These are phyloP conservation scores for Vaccinium macrocarpon DNA, from an alignment of 148 eudicot species.

Conservation along the genomic window DNA sequence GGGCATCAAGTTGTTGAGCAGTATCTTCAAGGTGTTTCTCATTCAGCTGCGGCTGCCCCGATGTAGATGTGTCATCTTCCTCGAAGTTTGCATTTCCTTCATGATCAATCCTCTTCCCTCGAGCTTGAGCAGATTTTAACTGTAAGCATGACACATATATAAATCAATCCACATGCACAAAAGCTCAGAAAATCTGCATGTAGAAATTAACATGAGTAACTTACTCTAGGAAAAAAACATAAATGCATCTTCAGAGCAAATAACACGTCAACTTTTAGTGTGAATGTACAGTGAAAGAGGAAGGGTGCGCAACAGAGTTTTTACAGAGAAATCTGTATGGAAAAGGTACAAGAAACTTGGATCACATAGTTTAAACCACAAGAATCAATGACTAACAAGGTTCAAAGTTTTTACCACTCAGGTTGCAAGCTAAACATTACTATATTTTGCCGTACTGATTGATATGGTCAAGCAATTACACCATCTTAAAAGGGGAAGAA, in stretches of 20 bases:
- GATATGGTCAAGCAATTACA: background rate
- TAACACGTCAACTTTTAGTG: background rate
- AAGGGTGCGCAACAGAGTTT: background rate
- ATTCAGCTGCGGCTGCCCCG: conserved; percentile 41
- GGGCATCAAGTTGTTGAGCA: conserved; percentile 40
- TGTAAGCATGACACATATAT: conserved; percentile 20
- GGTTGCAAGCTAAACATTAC: background rate
- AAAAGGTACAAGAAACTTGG: background rate
- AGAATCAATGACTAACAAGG: background rate
- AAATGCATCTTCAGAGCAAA: background rate
- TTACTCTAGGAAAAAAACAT: background rate
- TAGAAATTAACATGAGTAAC: background rate
- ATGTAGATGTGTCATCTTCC: conserved; percentile 56
- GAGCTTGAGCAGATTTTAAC: conserved; percentile 58
- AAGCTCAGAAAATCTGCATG: background rate
- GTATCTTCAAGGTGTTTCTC: conserved; percentile 58
- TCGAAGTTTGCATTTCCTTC: conserved; percentile 55
- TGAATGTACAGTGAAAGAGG: background rate
- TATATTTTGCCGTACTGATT: background rate
- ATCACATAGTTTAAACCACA: background rate
- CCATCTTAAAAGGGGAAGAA: background rate
- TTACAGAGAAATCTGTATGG: background rate
- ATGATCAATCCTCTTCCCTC: conserved; percentile 60
- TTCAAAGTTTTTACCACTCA: background rate
- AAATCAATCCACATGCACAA: background rate